Evolutionary conservation across 129 eudicot genomes (phyloP).

Genomic region (Apium graveolens): DNA sequence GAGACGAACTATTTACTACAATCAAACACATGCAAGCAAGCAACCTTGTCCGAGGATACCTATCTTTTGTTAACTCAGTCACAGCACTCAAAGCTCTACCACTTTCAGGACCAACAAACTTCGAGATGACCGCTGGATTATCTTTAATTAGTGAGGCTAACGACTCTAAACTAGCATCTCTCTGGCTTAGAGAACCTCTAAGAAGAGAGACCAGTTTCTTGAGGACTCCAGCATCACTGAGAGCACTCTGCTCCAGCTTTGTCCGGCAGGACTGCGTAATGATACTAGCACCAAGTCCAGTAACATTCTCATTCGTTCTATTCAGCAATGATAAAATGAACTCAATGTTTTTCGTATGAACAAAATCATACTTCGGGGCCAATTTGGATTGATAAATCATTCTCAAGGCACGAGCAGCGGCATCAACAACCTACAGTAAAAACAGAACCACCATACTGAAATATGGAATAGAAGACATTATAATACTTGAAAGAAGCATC

Average conservation of each 20-base stretch:
- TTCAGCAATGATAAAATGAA: conserved; percentile 70
- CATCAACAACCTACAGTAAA: conserved; percentile 79
- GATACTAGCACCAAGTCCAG: conserved; percentile 88
- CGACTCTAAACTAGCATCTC: conserved; percentile 90
- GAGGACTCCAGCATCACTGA: conserved; percentile 69
- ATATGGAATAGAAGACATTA: background rate
- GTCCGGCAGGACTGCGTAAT: conserved; percentile 77
- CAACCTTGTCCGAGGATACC: conserved; percentile 70
- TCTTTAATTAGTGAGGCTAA: conserved; percentile 60
- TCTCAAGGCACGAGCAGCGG: conserved; percentile 92
- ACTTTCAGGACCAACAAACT: conserved; percentile 65
- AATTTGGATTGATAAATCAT: conserved; percentile 77
- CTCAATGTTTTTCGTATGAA: conserved; percentile 50
- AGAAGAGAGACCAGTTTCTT: conserved; percentile 62
- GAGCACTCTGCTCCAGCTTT: conserved; percentile 55
- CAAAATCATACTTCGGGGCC: conserved; percentile 84
- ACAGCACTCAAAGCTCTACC: conserved; percentile 50
- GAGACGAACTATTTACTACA: conserved; percentile 44
- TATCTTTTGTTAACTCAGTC: conserved; percentile 63
- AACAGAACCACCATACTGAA: background rate
- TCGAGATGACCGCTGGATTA: conserved; percentile 55
- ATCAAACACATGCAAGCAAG: conserved; percentile 79
- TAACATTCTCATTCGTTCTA: conserved; percentile 70
- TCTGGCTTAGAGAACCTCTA: conserved; percentile 61
- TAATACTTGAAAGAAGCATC: conserved; percentile 5